Conservation (phyloP, 306 rosid genomes). For the Prunus mira region DNA sequence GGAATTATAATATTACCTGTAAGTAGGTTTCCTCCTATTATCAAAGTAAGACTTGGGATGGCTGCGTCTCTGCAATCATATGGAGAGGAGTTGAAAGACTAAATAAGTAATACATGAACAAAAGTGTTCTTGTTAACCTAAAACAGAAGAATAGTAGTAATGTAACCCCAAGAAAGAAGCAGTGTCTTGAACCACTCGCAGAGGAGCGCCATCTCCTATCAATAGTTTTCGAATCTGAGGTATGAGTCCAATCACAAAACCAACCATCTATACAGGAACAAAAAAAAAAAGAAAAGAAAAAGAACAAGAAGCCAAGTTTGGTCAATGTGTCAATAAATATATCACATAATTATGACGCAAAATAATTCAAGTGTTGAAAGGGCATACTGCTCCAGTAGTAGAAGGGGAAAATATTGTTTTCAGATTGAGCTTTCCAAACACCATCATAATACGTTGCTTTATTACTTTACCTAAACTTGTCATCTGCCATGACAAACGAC, state of each 20-base stretch:
- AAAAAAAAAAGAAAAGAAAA: neutral
- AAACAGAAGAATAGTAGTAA: neutral
- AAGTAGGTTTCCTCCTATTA: slow-evolving; percentile 81
- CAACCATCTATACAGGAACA: slow-evolving; percentile 41
- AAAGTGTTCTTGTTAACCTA: neutral
- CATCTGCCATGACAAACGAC: slow-evolving; percentile 32
- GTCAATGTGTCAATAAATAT: neutral
- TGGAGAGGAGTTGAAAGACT: neutral
- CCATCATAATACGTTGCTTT: slow-evolving; percentile 12
- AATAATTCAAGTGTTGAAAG: neutral
- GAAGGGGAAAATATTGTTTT: slow-evolving; percentile 73
- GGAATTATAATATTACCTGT: slow-evolving; percentile 35
- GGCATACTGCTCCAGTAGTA: slow-evolving; percentile 69
- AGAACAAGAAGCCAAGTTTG: neutral
- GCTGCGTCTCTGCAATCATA: slow-evolving; percentile 60
- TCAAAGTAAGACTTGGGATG: slow-evolving; percentile 63
- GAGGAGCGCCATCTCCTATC: slow-evolving; percentile 69
- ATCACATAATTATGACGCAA: too few relatives aligned
- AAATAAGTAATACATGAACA: neutral
- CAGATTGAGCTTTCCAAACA: slow-evolving; percentile 42
- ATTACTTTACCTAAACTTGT: slow-evolving; percentile 35
- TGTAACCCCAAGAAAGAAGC: slow-evolving; percentile 57
- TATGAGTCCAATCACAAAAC: slow-evolving; percentile 59
- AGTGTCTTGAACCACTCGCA: slow-evolving; percentile 65
- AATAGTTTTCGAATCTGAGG: slow-evolving; percentile 41